Conservation (phyloP, 495 filamentous ascomycete species). For the Penicillium psychrofluorescens region DNA sequence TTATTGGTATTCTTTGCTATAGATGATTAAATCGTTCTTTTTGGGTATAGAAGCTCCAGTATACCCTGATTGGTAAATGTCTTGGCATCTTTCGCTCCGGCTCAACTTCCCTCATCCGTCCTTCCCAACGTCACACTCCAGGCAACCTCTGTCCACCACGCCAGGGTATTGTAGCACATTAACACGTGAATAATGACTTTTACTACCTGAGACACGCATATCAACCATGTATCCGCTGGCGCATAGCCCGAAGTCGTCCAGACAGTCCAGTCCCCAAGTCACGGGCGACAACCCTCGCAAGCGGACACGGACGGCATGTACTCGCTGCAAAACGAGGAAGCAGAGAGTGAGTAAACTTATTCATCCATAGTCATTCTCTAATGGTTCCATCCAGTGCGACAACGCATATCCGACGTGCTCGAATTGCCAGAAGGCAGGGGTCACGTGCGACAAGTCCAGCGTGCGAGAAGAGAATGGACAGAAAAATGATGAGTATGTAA, state of each 20-base stretch:
- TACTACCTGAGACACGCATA: no score
- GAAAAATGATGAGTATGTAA: constrained; percentile 31
- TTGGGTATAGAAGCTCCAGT: no score
- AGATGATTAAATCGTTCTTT: no score
- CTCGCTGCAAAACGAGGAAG: constrained; percentile 45
- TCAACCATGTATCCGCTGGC: constrained; percentile 8
- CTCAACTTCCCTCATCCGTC: no score
- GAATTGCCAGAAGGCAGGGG: constrained; percentile 43
- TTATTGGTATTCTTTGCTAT: no score
- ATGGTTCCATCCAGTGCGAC: constrained; percentile 23
- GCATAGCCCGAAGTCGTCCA: constrained; percentile 10
- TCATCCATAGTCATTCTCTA: neutral
- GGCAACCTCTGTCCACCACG: no score
- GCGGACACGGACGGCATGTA: constrained; percentile 44
- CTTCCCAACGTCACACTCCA: no score
- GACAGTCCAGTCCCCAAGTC: constrained; percentile 15
- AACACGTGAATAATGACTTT: no score
- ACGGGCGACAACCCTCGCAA: constrained; percentile 41
- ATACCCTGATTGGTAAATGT: no score
- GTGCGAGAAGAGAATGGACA: constrained; percentile 34
- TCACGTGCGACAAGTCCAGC: constrained; percentile 40
- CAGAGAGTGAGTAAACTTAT: constrained; percentile 30
- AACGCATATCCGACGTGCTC: constrained; percentile 41
- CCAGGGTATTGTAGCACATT: no score
- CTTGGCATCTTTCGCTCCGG: no score